Evolutionary conservation across 2,329 filamentous ascomycete species (phyloP), one percentile per base, ranked within the genome.

Genomic region (Cytospora leucostoma): DNA sequence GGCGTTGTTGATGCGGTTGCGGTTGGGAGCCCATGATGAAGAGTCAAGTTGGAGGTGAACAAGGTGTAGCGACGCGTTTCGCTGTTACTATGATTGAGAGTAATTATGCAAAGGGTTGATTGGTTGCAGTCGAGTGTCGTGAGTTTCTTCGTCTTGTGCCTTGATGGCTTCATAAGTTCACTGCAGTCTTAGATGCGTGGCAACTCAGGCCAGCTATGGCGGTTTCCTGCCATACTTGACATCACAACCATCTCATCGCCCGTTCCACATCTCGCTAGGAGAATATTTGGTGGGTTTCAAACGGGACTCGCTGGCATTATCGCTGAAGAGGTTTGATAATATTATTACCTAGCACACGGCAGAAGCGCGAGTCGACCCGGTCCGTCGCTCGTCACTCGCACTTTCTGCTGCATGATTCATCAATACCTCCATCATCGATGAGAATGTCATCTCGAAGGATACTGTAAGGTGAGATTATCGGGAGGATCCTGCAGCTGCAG

Each of bases 21-120:
- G 56, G n/a, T 32, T 52, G 52, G 7, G 64, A 65, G 17, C 64
- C 64, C 64, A 65, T 65, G 34, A n/a, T 60, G 35, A n/a, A 34
- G 12, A 15, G 7, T 54, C 5, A 4, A 6, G 11, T 13, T 34
- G 21, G 15, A 11, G 3, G 49, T 13, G 19, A 49, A 49, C 7
- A 15, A 49, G 44, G 44, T 33, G 35, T 2, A 37, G 35, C 12
- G 6, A 37, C 8, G 35, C 12, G 35, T 27, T 27, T 27, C 27
- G 27, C 27, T 27, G 27, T 27, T 27, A 27, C 27, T 27, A 27
- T 27, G 27, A 27, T 27, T 4, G 4, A 27, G 27, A 27, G 27
- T 27, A n/a, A n/a, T n/a, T n/a, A 27, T 27, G 27, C 27, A 27
- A 27, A 27, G 27, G 27, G 27, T 27, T 27, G 27, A 27, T 27